Evolutionary conservation across 2,329 filamentous ascomycete genomes (phyloP).

Genomic region (Cordyceps tenuipes): DNA sequence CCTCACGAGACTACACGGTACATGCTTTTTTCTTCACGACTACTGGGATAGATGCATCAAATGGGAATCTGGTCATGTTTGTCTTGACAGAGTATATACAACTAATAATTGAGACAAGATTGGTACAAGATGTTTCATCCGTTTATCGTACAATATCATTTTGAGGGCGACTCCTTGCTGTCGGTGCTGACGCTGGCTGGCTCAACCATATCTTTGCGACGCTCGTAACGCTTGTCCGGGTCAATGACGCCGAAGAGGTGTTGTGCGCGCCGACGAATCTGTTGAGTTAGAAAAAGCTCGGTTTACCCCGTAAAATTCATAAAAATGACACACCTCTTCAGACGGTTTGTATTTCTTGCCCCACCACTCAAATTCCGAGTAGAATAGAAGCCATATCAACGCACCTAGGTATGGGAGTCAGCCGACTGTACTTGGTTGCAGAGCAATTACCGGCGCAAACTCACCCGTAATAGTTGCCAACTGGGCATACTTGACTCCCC

Average conservation of each 20-base stretch:
- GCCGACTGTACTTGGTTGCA: background rate
- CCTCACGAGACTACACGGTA: background rate
- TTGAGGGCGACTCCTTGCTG: conserved; percentile 20
- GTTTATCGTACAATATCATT: conserved; percentile 20
- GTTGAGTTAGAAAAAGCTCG: background rate
- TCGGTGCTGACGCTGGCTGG: conserved; percentile 14
- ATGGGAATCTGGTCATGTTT: background rate
- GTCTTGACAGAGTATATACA: conserved; percentile 11
- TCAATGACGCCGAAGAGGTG: conserved; percentile 33
- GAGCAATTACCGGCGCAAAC: conserved; percentile 17
- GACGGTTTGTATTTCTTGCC: conserved; percentile 34
- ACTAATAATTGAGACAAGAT: conserved; percentile 22
- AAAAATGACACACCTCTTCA: conserved; percentile 26
- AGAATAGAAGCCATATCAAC: conserved; percentile 32
- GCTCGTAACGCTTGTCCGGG: conserved; percentile 34
- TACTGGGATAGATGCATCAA: conserved; percentile 4
- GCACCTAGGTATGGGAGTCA: conserved; percentile 22
- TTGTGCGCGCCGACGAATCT: conserved; percentile 30
- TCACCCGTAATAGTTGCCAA: conserved; percentile 48
- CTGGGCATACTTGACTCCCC: conserved; percentile 56
- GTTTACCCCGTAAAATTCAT: background rate
- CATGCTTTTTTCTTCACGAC: background rate
- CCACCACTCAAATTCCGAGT: conserved; percentile 36
- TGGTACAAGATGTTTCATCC: conserved; percentile 21
- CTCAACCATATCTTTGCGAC: conserved; percentile 30